phyloP scores from a whole-genome alignment of 2,329 filamentous ascomycete genomes.

The Penicillium sp. region DNA sequence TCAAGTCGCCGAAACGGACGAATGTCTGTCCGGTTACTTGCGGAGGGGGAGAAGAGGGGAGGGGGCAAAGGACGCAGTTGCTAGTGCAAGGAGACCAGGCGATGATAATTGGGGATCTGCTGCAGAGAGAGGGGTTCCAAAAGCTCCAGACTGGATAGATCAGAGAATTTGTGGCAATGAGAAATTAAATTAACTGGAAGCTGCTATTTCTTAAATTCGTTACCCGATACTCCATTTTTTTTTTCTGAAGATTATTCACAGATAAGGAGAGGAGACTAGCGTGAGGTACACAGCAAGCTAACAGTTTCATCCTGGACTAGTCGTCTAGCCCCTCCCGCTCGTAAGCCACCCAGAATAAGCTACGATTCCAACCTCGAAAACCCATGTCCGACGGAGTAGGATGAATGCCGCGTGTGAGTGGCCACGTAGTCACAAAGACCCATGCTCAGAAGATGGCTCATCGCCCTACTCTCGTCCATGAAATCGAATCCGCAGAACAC shows the following conservation, averaged over 20 bases:
- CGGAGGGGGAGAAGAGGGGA: conserved; percentile 10
- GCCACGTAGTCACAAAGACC: neutral
- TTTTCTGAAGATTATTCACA: neutral
- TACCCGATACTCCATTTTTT: too few species aligned
- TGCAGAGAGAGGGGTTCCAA: neutral
- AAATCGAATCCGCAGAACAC: neutral
- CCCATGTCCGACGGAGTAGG: neutral
- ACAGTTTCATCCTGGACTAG: neutral
- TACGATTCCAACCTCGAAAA: neutral
- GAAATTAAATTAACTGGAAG: neutral
- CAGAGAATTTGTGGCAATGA: neutral
- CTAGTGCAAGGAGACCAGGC: neutral
- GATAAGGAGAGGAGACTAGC: neutral
- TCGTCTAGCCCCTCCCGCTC: neutral
- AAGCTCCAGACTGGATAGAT: neutral
- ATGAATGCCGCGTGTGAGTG: neutral
- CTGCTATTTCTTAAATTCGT: too few species aligned
- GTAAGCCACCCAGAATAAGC: neutral
- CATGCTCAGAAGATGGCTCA: neutral
- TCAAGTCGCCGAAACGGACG: conserved; percentile 19
- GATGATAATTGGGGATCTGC: neutral
- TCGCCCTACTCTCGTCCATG: neutral
- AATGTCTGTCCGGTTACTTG: conserved; percentile 24
- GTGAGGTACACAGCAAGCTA: neutral
- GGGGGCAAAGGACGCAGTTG: too few species aligned